phyloP scores from a whole-genome alignment of 495 filamentous ascomycete species.

The Amniculicola lignicola region DNA sequence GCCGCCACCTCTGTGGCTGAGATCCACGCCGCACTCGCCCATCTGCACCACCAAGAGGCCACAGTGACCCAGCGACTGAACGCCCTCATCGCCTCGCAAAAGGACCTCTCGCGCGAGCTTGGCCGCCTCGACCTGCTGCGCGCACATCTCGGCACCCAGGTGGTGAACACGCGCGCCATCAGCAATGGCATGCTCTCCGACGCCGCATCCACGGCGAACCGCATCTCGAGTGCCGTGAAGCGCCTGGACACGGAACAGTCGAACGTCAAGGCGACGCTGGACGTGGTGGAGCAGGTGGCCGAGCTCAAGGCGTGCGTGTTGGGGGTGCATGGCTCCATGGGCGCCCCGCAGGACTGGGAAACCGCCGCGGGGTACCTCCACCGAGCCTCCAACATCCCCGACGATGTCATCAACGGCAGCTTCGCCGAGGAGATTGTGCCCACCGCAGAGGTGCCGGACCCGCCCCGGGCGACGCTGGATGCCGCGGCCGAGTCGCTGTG shows the following conservation, averaged over 20 bases:
- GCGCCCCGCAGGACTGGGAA: constrained; percentile 97
- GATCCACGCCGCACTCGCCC: constrained; percentile 69
- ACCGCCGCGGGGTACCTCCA: constrained; percentile 85
- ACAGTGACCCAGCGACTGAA: constrained; percentile 71
- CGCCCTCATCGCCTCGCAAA: constrained; percentile 70
- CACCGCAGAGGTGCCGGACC: constrained; percentile 90
- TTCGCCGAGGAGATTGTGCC: constrained; percentile 93
- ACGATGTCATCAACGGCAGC: constrained; percentile 71
- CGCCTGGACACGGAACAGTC: constrained; percentile 85
- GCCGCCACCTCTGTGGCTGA: constrained; percentile 71
- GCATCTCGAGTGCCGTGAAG: constrained; percentile 81
- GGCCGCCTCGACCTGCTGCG: constrained; percentile 86
- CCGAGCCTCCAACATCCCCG: constrained; percentile 75
- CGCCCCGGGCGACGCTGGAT: constrained; percentile 82
- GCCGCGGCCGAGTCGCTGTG: constrained; percentile 83
- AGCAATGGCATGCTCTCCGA: constrained; percentile 83
- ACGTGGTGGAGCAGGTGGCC: constrained; percentile 91
- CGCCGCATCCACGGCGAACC: constrained; percentile 79
- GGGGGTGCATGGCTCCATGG: constrained; percentile 94
- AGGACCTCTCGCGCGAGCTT: constrained; percentile 77
- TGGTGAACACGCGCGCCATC: constrained; percentile 76
- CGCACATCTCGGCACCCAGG: constrained; percentile 81
- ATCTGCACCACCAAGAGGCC: constrained; percentile 72
- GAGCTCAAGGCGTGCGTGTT: constrained; percentile 95
- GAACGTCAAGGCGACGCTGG: constrained; percentile 81